Conservation (phyloP, 2,329 filamentous ascomycete species). For the Boeremia lycopersici region DNA sequence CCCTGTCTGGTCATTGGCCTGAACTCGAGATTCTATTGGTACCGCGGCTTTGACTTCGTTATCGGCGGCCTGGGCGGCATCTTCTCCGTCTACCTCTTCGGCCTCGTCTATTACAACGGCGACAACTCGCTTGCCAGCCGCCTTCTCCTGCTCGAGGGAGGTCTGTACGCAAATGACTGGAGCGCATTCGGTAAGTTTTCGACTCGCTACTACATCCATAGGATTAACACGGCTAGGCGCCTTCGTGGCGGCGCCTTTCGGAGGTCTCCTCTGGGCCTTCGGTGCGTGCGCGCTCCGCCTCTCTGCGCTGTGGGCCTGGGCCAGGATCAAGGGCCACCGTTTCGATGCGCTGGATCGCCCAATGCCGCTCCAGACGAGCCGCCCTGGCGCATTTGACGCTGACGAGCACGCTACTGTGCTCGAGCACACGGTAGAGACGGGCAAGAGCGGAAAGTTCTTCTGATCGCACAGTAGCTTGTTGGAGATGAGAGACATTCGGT, state of each 20-base stretch:
- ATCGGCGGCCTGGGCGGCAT: slow-evolving; percentile 78
- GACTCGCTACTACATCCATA: not conserved
- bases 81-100: slow-evolving; percentile 80
- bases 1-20: slow-evolving; percentile 78
- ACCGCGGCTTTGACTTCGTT: slow-evolving; percentile 81
- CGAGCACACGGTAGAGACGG: slow-evolving; percentile 28
- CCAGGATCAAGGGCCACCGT: slow-evolving; percentile 63
- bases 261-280: slow-evolving; percentile 73
- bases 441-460: slow-evolving; percentile 42
- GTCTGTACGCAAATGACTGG: slow-evolving; percentile 80
- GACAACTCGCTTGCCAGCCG: slow-evolving; percentile 66
- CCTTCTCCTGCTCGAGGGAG: slow-evolving; percentile 73
- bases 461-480: slow-evolving; percentile 4
- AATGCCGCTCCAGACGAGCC: slow-evolving; percentile 20
- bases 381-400: slow-evolving; percentile 26
- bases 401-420: slow-evolving; percentile 38
- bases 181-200: slow-evolving; percentile 68
- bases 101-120: slow-evolving; percentile 77
- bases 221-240: slow-evolving; percentile 53
- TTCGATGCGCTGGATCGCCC: slow-evolving; percentile 71
- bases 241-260: slow-evolving; percentile 79
- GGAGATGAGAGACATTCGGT: too few relatives aligned
- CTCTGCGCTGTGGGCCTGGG: slow-evolving; percentile 61
- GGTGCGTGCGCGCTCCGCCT: slow-evolving; percentile 67
- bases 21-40: slow-evolving; percentile 68